Evolutionary conservation across 257 asterid species (phyloP), one percentile per base, ranked within the genome.

Genomic region (Orobanche coerulescens): DNA sequence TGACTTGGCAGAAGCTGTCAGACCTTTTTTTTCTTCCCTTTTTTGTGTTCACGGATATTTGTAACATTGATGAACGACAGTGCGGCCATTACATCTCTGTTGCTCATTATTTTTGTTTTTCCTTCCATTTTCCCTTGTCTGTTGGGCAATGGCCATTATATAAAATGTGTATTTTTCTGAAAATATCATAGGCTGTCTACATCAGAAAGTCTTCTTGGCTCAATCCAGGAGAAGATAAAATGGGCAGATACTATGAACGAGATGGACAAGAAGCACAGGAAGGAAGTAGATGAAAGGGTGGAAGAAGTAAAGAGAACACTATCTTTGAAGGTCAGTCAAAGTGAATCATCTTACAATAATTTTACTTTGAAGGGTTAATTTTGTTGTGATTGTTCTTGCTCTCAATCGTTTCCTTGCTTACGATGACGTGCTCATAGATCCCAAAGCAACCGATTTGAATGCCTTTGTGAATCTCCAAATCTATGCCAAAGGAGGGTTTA

Each of bases 201-300:
- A 6, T 93, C 99, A 20, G 99, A 93, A 62, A 68, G 84, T 73
- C 92, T 93, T 56, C 97, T 93, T 19, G 67, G 77, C 62, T 76
- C 95, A 44, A 93, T 93, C 74, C 96, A 93, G 85, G 99, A 93
- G 71, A 93, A 93, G 81, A 93, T 93, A 69, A 89, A 79, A 31
- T 93, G 97, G 99, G 99, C 97, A 46, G 99, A 93, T 82, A 54
- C 71, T 26, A 89, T 83, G 96, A 81, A 84, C 72, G 94, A 83
- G 74, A 52, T 68, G 36, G 83, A 90, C 82, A 83, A 75, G 78
- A 84, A 87, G 73, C 97, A 93, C 72, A 66, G 62, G 53, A 93
- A 83, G 70, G 96, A 93, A 68, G 78, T 93, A 48, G 96, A 85
- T 56, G 98, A 84, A 54, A 77, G 76, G 73, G 84, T 68, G 36